Base-by-base conservation (phyloP, 768 basidiomycete genomes). In the Termitomyces sp. region DNA sequence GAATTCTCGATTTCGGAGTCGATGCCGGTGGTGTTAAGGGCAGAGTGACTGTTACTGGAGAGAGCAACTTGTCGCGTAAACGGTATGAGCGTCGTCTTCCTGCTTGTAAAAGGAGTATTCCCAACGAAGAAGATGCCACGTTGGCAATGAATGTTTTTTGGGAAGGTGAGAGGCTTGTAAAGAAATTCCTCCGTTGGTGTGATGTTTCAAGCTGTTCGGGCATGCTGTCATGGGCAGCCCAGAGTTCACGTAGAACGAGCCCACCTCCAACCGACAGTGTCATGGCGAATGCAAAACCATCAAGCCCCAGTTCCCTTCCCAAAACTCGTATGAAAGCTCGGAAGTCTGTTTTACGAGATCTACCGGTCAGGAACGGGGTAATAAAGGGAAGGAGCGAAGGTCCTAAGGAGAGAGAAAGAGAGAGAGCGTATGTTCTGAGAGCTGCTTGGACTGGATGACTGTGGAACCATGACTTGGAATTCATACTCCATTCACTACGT, bases 271-370 rank as follows among this genome's bases (percentile, higher is more conserved):
- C 74, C 16, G 84, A 79, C 6, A 81, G 64, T 0, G 88, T 83
- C 54, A 90, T 79, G 30, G 87, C 80, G 56, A 81, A 86, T 6
- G 90, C 86, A 67, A 92, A 88, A 14, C 88, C 83, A 56, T 82
- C 83, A 38, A 77, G 60, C 8, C 79, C 77, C 11, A 88, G 68
- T 65, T 91, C 88, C 41, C 81, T 78, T 54, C 64, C 71, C 9
- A 92, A 68, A 13, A 84, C 67, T 48, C 73, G 70, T 59, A 63
- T 61, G 43, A 79, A 62, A 63, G 64, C 58, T 50, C 67, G 54
- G 53, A 70, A 28, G 56, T 60, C 58, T 56, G 66, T 65, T 55
- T 58, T 62, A 8, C 56, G 57, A 24, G 64, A 58, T 59, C 60
- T 68, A 28, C 60, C 48, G 35, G 60, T 61, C 11, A 71, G 26